Evolutionary conservation across 306 rosid species (phyloP).

Genomic region (Medicago arabica): DNA sequence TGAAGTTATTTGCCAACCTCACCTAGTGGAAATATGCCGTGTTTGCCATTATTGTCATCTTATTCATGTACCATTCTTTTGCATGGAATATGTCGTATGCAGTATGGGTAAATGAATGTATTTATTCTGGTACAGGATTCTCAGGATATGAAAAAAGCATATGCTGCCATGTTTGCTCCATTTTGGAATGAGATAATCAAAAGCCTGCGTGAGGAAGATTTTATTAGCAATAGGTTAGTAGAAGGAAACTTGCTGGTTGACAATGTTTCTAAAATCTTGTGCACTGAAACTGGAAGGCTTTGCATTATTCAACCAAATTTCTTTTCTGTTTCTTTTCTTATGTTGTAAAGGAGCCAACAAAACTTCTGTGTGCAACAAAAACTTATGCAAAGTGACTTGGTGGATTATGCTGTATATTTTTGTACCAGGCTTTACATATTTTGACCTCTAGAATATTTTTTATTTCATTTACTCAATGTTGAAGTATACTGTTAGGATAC

Average conservation of each 20-base stretch:
- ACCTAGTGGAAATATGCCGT: neutral
- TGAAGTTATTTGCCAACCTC: neutral
- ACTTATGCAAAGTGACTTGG: neutral
- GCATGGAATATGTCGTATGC: neutral
- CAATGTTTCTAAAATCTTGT: conserved; percentile 24
- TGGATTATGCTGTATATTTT: neutral
- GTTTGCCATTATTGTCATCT: neutral
- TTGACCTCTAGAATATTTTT: neutral
- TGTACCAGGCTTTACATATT: neutral
- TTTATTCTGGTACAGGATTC: conserved; percentile 63
- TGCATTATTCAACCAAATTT: conserved; percentile 2
- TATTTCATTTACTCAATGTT: neutral
- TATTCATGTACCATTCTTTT: neutral
- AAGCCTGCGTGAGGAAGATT: conserved; percentile 96
- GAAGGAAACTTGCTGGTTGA: conserved; percentile 37
- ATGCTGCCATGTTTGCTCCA: conserved; percentile 91
- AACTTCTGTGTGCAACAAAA: conserved; percentile 14
- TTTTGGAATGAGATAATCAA: conserved; percentile 97
- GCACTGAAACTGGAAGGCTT: neutral
- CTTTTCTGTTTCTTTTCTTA: neutral
- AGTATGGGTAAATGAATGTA: conserved; percentile 13
- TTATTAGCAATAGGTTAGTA: conserved; percentile 79
- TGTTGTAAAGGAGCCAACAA: conserved; percentile 18
- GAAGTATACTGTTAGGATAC: too few relatives aligned
- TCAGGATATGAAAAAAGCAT: conserved; percentile 66